Base-by-base conservation (phyloP, 805 yeast genomes). In the Myxozyma neotropica region DNA sequence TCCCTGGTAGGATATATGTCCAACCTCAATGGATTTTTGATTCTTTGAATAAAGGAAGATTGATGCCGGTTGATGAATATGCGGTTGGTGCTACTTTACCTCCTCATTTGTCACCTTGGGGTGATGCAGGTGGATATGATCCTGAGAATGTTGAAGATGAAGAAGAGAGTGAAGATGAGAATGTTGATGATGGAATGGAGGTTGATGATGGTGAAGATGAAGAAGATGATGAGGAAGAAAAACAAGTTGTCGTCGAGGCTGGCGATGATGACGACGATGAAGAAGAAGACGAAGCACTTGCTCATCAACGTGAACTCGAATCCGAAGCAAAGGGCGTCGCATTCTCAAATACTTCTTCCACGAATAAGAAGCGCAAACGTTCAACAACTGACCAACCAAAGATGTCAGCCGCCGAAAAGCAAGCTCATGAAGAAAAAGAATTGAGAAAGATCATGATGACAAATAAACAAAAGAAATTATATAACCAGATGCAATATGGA, bases 1-100 rank as follows among this genome's bases (percentile, higher is more conserved):
- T 91, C 45, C 87, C 90, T 61, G 97, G 97, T 53, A 84, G 98
- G 78, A 89, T 96, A 0, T 94, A 94, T 71, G 74, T 93, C 49
- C 99, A 94, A 77, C 99, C 99, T 19, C 99, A 94, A 79, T 94
- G 99, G 99, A 80, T 94, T 31, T 92, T 94, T 73, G 99, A 94
- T 73, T 86, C 87, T 70, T 77, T 94, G 61, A 94, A 94, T 78
- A 87, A 87, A 75, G 82, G 83, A 51, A 79, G 82, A 60, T 79
- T 94, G 61, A 78, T 88, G 60, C 83, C 94, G 19, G 96, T 89
- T 23, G 85, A 86, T 56, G 80, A 80, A 56, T 94, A 94, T 72
- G 88, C 95, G 45, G 96, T 97, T 4, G 99, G 99, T 57, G 97
- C 93, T 76, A 78, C 89, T 3, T 80, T 94, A 65, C 99, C 99